Conservation (phyloP, 2,329 filamentous ascomycete genomes). For the Paecilomyces fulvus region DNA sequence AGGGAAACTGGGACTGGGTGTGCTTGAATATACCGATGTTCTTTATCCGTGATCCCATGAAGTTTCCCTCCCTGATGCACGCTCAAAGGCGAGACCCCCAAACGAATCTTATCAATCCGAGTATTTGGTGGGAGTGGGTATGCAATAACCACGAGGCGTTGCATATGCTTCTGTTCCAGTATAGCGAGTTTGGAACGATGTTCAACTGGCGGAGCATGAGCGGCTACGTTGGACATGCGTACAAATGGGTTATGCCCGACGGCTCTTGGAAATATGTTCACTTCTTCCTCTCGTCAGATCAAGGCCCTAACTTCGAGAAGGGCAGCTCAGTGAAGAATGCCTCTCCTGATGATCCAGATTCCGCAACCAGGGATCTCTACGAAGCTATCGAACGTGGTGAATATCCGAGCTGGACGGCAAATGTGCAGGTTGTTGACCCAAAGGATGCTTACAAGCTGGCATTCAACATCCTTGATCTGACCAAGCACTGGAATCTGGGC, state of each 20-base stretch:
- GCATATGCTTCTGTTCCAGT: conserved; percentile 1
- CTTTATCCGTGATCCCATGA: conserved; percentile 20
- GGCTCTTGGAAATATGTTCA: no score
- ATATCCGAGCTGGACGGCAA: no score
- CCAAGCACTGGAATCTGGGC: no score
- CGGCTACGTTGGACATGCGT: conserved; percentile 1
- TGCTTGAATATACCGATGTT: conserved; percentile 49
- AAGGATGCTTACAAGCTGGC: no score
- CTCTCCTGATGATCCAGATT: no score
- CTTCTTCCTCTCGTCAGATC: no score
- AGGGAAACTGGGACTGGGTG: conserved; percentile 59
- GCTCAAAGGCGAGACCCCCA: conserved; percentile 1
- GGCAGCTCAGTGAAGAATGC: no score
- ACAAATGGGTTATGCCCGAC: conserved; percentile 4
- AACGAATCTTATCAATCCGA: conserved; percentile 2
- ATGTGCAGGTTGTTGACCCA: no score
- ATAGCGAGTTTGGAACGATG: conserved; percentile 3
- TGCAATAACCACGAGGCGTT: neutral
- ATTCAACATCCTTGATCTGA: no score
- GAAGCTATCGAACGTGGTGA: no score
- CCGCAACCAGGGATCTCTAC: no score
- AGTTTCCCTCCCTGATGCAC: conserved; percentile 2
- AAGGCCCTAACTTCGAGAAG: no score
- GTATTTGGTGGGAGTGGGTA: conserved; percentile 2
- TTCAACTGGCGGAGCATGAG: conserved; percentile 3